A percentile compares a stretch with the other conserved stretches of the same genome.
Evolutionary conservation across 169 alveolate genomes (phyloP).

Genomic region (Cryptosporidium bovis): DNA sequence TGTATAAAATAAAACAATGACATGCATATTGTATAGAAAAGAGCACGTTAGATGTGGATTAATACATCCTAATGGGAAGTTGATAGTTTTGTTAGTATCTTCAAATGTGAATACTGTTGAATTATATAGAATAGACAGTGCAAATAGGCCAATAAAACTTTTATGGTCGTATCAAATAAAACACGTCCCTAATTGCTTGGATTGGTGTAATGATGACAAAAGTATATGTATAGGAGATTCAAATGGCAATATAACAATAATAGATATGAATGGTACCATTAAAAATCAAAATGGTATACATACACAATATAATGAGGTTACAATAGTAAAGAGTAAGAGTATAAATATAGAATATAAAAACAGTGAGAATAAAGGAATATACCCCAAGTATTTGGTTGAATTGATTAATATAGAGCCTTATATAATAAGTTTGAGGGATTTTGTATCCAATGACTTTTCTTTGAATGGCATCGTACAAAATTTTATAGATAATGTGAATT

Average conservation of each 20-base stretch:
- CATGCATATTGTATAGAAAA: slow-evolving; percentile 61
- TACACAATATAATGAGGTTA: slow-evolving; percentile 7
- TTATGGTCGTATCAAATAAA: slow-evolving; percentile 52
- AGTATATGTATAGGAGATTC: slow-evolving; percentile 56
- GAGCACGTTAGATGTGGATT: slow-evolving; percentile 45
- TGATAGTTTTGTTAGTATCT: slow-evolving; percentile 36
- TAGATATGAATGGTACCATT: slow-evolving; percentile 32
- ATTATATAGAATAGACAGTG: slow-evolving; percentile 22
- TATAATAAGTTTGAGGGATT: background rate
- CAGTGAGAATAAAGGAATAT: background rate
- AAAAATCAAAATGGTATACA: slow-evolving; percentile 14
- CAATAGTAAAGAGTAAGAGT: background rate
- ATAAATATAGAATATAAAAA: background rate
- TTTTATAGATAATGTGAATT: too few relatives aligned
- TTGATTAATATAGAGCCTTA: slow-evolving; percentile 37
- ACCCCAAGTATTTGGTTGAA: slow-evolving; percentile 16
- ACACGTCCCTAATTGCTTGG: slow-evolving; percentile 24
- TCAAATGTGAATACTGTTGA: slow-evolving; percentile 47
- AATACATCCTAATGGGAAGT: slow-evolving; percentile 53
- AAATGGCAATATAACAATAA: slow-evolving; percentile 41
- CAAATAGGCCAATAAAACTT: slow-evolving; percentile 16
- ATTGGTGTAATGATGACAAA: slow-evolving; percentile 31
- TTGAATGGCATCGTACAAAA: too few relatives aligned
- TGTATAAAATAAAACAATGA: slow-evolving; percentile 4
- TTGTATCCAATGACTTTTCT: too few relatives aligned